Base-by-base conservation (phyloP, 2,329 filamentous ascomycete genomes). In the Epichloe gansuensis region DNA sequence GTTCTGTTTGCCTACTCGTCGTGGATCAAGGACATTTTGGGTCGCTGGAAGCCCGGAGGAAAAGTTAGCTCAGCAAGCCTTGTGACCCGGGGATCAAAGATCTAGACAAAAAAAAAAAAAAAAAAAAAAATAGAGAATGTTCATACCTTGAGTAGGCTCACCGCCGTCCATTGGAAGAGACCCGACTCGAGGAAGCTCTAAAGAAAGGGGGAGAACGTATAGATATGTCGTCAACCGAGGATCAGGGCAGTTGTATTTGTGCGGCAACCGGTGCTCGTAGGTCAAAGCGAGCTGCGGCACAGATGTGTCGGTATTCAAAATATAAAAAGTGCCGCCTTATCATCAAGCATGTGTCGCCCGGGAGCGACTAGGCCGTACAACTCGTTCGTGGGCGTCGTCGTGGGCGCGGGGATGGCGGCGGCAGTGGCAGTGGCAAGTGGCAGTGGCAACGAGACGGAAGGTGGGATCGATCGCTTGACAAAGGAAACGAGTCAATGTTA, bases 1-100 rank as follows among this genome's bases (percentile, higher is more conserved):
- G 65, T 88, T 87, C 67, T 88, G 86, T 65, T 85, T 77, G 52
- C 89, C 89, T 56, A 87, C 67, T 52, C 89, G 83, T 57, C 89
- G 81, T 42, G 89, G 88, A 65, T 96, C 90, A 58, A 90, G 73
- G 62, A 86, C 81, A 64, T 57, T 56, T 53, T 60, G 58, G 38
- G 59, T 61, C 46, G 60, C 60, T 57, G 46, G 9, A 28, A 35
- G n/a, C 8, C 23, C 31, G 13, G 21, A 6, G 23, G 15, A 21
- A 42, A 34, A 45, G 41, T 50, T 23, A 53, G 49, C 46, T 7
- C 37, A 41, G n/a, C 35, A 37, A 39, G 21, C n/a, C 21, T 21
- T 15, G 23, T 15, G 4, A 7, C 7, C 25, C 39, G 50, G 15
- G 5, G 35, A 15, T n/a, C 17, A 4, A 4, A 38, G 12, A 25